A percentile compares a stretch with the other conserved stretches of the same genome.
These are phyloP conservation scores for Capronia epimyces DNA, from an alignment of 2,329 filamentous ascomycete species.

Conservation along the genomic window DNA sequence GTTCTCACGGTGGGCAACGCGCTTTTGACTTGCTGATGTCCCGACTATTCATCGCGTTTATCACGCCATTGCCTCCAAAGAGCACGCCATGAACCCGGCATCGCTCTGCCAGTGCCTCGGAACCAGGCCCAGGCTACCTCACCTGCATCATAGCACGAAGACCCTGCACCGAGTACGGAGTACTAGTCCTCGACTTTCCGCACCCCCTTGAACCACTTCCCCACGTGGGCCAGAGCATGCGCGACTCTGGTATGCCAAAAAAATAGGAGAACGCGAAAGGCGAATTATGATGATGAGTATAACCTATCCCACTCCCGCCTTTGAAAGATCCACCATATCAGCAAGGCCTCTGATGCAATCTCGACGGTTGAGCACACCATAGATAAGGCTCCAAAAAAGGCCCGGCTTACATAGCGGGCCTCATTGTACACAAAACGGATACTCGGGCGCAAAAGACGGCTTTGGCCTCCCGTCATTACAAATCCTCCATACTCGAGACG, in stretches of 20 bases:
- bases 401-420: neutral
- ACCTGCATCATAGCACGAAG: too few species aligned
- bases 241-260: neutral
- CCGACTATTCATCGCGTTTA: neutral
- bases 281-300: too few species aligned
- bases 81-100: conserved; percentile 16
- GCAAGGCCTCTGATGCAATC: conserved; percentile 1
- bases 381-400: conserved; percentile 4
- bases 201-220: neutral
- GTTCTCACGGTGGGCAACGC: too few species aligned
- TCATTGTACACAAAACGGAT: neutral
- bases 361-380: conserved; percentile 2
- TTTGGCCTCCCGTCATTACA: neutral
- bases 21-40: neutral
- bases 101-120: neutral
- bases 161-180: too few species aligned
- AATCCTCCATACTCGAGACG: neutral
- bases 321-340: neutral
- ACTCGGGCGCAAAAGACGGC: neutral
- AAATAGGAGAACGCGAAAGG: too few species aligned
- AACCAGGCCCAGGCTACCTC: neutral
- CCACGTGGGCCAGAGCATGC: neutral
- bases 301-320: neutral
- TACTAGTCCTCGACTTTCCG: too few species aligned
- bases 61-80: conserved; percentile 8